Base-by-base conservation (phyloP, 768 basidiomycete genomes). In the Scleroderma citrinum region DNA sequence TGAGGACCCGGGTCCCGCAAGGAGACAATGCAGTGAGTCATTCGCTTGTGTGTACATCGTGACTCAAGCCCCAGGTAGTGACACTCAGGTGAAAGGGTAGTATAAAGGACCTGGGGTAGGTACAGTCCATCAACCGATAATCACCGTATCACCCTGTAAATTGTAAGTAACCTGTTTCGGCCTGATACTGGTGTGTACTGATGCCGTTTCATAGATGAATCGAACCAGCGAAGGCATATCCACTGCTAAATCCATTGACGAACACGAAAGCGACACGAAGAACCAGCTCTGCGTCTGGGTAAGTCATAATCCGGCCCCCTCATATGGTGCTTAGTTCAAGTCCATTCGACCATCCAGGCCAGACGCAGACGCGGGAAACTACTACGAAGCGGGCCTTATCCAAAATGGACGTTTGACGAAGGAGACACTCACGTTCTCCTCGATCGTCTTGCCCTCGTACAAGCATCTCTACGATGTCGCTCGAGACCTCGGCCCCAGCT, bases 311-410 rank as follows among this genome's bases (percentile, higher is more conserved):
- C 24, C 11, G 13, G 6, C 4, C 3, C 40, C 11, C 40, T 14
- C 24, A 7, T 1, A 10, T 23, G 7, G 40, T 5, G 24, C 8
- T 29, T 8, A 29, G 26, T 29, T 29, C 26, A 29, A 29, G 8
- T 29, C n/a, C n/a, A n/a, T n/a, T n/a, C n/a, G n/a, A 8, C 8
- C 16, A 21, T 34, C 19, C 6, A 44, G 43, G 30, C 30, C 43
- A 49, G 32, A 44, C 23, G 24, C 24, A 49, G 43, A 29, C 34
- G 34, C n/a, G 26, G 48, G n/a, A 49, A 37, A 36, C 20, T n/a
- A 11, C 34, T 6, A 13, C 21, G 48, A 24, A 29, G n/a, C 23
- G 35, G 26, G 2, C 39, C 41, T 23, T 49, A 49, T 43, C 48
- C 48, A 7, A 24, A 12, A 23, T 49, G 48, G 48, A 42, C 32